Conservation (phyloP, 2,329 filamentous ascomycete species). For the Fusarium azukiicola region DNA sequence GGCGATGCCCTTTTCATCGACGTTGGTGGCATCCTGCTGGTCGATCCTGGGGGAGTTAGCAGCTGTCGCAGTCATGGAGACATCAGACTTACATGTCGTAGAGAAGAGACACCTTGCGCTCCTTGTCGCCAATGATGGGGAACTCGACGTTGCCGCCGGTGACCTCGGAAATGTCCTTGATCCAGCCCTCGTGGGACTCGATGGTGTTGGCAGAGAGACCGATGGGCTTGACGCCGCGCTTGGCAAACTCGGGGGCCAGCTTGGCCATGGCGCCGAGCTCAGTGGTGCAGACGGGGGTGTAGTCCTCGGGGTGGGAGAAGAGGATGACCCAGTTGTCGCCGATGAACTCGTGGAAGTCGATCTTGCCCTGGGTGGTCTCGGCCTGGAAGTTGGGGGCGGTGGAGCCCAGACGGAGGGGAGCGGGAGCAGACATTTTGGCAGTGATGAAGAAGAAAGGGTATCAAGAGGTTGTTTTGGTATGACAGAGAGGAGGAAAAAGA, state of each 20-base stretch:
- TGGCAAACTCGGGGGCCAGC: slow-evolving; percentile 92
- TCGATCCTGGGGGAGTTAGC: slow-evolving; percentile 78
- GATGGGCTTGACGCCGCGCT: slow-evolving; percentile 94
- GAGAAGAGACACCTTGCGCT: slow-evolving; percentile 86
- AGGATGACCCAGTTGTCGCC: slow-evolving; percentile 90
- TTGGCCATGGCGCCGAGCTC: slow-evolving; percentile 97
- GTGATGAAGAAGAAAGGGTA: slow-evolving; percentile 10
- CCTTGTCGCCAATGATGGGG: slow-evolving; percentile 91
- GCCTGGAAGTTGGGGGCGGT: slow-evolving; percentile 91
- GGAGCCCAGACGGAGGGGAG: slow-evolving; percentile 80
- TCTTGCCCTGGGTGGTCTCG: slow-evolving; percentile 88
- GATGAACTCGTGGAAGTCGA: slow-evolving; percentile 92
- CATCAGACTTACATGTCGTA: slow-evolving; percentile 85
- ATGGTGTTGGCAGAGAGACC: slow-evolving; percentile 94
- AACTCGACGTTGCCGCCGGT: slow-evolving; percentile 85
- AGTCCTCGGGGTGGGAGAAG: slow-evolving; percentile 94
- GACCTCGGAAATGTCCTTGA: slow-evolving; percentile 92
- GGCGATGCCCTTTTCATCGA: slow-evolving; percentile 90
- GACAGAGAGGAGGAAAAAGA: background rate
- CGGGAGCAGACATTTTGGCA: slow-evolving; percentile 56
- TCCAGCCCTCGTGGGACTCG: slow-evolving; percentile 92
- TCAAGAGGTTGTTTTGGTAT: background rate
- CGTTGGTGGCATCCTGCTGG: slow-evolving; percentile 90
- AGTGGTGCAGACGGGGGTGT: slow-evolving; percentile 97
- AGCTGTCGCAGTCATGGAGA: background rate